Evolutionary conservation across 306 rosid species (phyloP), one percentile per base, ranked within the genome.

Genomic region (Trichosanthes cucumerina): DNA sequence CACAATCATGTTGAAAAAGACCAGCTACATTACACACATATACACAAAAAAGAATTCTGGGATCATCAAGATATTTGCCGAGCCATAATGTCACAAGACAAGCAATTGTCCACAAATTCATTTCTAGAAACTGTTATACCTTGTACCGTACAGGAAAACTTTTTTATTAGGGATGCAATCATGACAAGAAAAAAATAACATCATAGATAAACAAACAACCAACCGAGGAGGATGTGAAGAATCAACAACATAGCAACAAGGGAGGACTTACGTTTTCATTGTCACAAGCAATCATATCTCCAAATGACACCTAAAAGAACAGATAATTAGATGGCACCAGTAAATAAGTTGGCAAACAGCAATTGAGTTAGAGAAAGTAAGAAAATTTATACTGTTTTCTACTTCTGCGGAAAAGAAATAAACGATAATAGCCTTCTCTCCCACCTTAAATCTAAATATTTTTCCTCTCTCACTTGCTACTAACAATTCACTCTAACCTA

Each of bases 271-370:
- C 97, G 81, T 86, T 95, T 84, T 92, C 98, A 80, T 92, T 92
- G 89, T 95, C 97, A 84, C 99, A 91, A 7, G 97, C 97, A 84
- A 92, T 92, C 99, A 90, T 95, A 74, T 92, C 97, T 50, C 98
- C 97, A 82, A 89, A 95, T 33, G 98, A 95, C 71, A 95, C 98
- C 97, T 92, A 86, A 83, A 83, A 50, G 64, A 79, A 76, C 83
- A 81, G 46, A 62, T 71, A 80, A 38, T 75, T 36, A 85, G 73
- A 77, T 38, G 60, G 24, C 60, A 28, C 24, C 7, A 8, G 60
- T 26, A 23, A 12, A 44, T 23, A 72, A 1, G 33, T 68, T n/a
- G 12, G 75, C 12, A 39, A 4, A 18, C 10, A 21, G 75, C 10
- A 11, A 41, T 12, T 7, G 14, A 41, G 49, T 21, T 41, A 1